phyloP scores from a whole-genome alignment of 306 rosid species.

The Quercus glauca region DNA sequence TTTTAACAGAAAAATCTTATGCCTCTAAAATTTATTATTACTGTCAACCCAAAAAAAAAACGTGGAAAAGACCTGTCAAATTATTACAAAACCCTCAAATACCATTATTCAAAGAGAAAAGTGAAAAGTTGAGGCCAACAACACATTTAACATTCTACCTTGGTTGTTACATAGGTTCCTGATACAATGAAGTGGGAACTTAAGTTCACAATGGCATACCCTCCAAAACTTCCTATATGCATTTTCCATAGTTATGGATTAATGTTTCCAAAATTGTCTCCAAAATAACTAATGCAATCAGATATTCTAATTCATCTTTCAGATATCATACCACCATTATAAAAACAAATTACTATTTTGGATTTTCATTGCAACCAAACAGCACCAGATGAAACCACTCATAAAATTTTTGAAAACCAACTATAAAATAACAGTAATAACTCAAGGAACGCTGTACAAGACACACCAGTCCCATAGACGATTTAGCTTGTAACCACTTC shows the following conservation, averaged over 20 bases:
- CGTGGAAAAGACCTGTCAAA: background rate
- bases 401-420: background rate
- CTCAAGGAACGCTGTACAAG: constrained; percentile 11
- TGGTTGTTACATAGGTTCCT: background rate
- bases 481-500: constrained; percentile 85
- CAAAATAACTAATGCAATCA: background rate
- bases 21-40: background rate
- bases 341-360: background rate
- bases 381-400: background rate
- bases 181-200: background rate
- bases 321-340: background rate
- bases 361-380: background rate
- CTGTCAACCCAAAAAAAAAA: background rate
- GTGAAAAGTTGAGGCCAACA: background rate
- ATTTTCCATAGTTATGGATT: background rate
- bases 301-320: background rate
- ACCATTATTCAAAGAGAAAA: background rate
- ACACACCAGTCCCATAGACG: constrained; percentile 77
- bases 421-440: background rate
- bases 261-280: background rate
- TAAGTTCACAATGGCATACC: background rate
- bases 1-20: background rate
- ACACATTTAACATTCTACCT: background rate
- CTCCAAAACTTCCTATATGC: background rate
- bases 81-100: background rate